Evolutionary conservation across 2,329 filamentous ascomycete species (phyloP).

Genomic region (Apiospora malaysiana): DNA sequence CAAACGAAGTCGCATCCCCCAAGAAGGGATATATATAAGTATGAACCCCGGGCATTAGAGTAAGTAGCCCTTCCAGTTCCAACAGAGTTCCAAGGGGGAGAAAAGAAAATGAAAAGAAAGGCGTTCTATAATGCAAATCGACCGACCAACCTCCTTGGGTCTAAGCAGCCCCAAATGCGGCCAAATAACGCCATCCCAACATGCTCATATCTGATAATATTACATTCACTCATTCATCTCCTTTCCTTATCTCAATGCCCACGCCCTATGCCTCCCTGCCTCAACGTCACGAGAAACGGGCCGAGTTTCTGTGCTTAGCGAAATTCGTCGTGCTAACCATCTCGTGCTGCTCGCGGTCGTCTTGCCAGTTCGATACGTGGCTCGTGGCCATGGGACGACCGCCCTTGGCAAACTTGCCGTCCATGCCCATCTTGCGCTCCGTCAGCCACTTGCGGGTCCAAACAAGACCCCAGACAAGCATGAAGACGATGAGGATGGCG

Average conservation of each 20-base stretch:
- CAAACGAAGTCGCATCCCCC: not conserved
- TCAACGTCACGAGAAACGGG: constrained; percentile 3
- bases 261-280: no score
- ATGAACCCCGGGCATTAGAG: not conserved
- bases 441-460: constrained; percentile 48
- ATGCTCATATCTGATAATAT: constrained; percentile 13
- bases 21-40: not conserved
- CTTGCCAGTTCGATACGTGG: not conserved
- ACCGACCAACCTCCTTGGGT: not conserved
- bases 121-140: not conserved
- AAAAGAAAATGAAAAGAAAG: not conserved
- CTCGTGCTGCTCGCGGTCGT: constrained; percentile 15
- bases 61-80: not conserved
- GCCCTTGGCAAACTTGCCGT: constrained; percentile 34
- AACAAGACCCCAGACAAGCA: constrained; percentile 47
- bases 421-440: constrained; percentile 34
- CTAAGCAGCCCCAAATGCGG: not conserved
- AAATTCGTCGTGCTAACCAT: constrained; percentile 13
- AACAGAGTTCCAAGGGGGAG: not conserved
- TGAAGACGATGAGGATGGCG: constrained; percentile 51
- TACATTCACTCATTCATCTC: not conserved
- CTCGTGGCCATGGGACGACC: not conserved
- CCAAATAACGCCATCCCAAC: not conserved
- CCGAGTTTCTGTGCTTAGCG: not conserved
- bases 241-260: not conserved